These are phyloP conservation scores for Brasilioporus rufonigricans DNA, from an alignment of 768 basidiomycete genomes.

Conservation along the genomic window DNA sequence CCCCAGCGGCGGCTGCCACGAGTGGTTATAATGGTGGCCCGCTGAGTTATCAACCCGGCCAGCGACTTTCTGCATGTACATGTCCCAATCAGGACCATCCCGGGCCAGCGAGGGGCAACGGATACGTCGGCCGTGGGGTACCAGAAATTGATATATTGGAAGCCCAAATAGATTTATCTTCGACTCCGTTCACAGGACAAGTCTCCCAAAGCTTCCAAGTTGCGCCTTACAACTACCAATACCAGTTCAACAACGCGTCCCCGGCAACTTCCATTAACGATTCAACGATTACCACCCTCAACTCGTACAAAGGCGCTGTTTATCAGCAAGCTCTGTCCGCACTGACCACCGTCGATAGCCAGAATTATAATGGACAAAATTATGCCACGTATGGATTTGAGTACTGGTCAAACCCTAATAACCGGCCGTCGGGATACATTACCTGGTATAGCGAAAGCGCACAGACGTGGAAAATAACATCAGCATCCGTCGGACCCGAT, in stretches of 20 bases:
- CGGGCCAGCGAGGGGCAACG: constrained; percentile 53
- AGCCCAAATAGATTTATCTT: constrained; percentile 60
- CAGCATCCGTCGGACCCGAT: constrained; percentile 69
- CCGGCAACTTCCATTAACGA: constrained; percentile 56
- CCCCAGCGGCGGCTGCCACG: constrained; percentile 56
- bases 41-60: constrained; percentile 82
- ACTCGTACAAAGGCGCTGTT: constrained; percentile 66
- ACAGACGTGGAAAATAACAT: constrained; percentile 69
- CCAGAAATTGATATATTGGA: constrained; percentile 96
- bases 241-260: constrained; percentile 54
- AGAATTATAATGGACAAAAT: constrained; percentile 52
- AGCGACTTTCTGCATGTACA: constrained; percentile 84
- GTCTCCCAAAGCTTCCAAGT: constrained; percentile 81
- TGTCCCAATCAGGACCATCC: constrained; percentile 87
- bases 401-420: constrained; percentile 71
- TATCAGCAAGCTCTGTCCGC: constrained; percentile 78
- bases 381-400: constrained; percentile 75
- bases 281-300: constrained; percentile 48
- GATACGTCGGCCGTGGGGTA: constrained; percentile 63
- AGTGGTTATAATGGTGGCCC: constrained; percentile 47
- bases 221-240: constrained; percentile 76
- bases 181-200: constrained; percentile 51
- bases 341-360: constrained; percentile 51
- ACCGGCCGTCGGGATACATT: constrained; percentile 70
- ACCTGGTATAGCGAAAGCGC: constrained; percentile 75